phyloP scores from a whole-genome alignment of 306 rosid species.

The Quercus rubra region DNA sequence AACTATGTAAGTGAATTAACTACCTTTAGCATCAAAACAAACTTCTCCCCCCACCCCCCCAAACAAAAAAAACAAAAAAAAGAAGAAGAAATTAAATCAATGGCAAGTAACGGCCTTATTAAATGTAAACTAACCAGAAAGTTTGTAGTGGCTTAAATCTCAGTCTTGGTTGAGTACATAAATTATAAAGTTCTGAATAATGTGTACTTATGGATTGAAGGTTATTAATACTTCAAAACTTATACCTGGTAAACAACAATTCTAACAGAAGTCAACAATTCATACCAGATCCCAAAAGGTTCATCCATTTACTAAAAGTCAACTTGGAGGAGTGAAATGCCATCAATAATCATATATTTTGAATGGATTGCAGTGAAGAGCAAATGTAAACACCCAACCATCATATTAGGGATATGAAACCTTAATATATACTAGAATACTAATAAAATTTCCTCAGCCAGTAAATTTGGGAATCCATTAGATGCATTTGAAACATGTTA shows the following conservation, averaged over 20 bases:
- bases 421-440: not conserved
- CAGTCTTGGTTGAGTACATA: not conserved
- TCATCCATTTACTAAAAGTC: not conserved
- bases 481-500: not conserved
- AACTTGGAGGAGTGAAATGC: not conserved
- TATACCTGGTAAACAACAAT: not conserved
- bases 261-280: not conserved
- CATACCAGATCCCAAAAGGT: not conserved
- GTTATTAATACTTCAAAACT: not conserved
- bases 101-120: not conserved
- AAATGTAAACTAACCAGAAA: not conserved
- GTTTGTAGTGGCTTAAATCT: not conserved
- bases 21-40: not conserved
- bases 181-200: not conserved
- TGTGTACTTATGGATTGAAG: not conserved
- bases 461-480: not conserved
- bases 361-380: not conserved
- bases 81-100: not conserved
- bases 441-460: too few relatives aligned
- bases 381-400: not conserved
- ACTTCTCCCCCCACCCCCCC: not conserved
- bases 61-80: not conserved
- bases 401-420: not conserved
- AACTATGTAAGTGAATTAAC: not conserved
- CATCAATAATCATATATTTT: not conserved